phyloP scores from a whole-genome alignment of 768 basidiomycete species.

The Phaeotremella skinneri region DNA sequence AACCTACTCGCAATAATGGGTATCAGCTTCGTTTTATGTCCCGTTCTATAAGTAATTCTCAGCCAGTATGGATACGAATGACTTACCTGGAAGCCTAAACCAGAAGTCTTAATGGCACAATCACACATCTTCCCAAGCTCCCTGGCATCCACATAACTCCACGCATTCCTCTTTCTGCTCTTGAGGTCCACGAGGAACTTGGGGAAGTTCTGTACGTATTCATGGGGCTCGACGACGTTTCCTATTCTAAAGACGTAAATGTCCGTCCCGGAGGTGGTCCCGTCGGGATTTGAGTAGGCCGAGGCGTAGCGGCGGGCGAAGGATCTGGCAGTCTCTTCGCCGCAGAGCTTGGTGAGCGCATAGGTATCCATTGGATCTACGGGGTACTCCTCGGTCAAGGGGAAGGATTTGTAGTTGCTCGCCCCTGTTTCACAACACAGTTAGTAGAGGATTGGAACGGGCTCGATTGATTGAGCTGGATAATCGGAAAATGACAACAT shows the following conservation, averaged over 20 bases:
- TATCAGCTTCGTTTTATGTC: background rate
- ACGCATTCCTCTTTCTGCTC: constrained; percentile 45
- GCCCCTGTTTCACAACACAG: background rate
- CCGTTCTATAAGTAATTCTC: too few species aligned
- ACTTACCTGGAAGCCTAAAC: constrained; percentile 43
- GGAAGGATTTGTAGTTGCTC: constrained; percentile 42
- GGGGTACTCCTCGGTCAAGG: constrained; percentile 43
- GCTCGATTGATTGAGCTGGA: too few species aligned
- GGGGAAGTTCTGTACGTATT: constrained; percentile 43
- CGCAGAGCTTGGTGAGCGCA: constrained; percentile 43
- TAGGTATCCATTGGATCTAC: constrained; percentile 41
- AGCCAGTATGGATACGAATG: background rate
- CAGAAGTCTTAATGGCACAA: constrained; percentile 36
- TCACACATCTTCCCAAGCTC: constrained; percentile 49
- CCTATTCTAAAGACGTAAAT: constrained; percentile 47
- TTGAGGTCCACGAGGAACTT: constrained; percentile 37
- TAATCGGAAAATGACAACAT: constrained; percentile 12
- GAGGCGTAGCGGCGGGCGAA: constrained; percentile 33
- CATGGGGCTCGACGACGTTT: constrained; percentile 48
- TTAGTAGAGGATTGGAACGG: background rate
- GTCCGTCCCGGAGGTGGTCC: constrained; percentile 17
- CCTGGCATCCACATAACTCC: constrained; percentile 50
- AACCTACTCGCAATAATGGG: constrained; percentile 14
- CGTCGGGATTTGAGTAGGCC: background rate
- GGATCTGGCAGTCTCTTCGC: constrained; percentile 41